These are phyloP conservation scores for Collybia nuda DNA, from an alignment of 768 basidiomycete genomes.

Conservation along the genomic window DNA sequence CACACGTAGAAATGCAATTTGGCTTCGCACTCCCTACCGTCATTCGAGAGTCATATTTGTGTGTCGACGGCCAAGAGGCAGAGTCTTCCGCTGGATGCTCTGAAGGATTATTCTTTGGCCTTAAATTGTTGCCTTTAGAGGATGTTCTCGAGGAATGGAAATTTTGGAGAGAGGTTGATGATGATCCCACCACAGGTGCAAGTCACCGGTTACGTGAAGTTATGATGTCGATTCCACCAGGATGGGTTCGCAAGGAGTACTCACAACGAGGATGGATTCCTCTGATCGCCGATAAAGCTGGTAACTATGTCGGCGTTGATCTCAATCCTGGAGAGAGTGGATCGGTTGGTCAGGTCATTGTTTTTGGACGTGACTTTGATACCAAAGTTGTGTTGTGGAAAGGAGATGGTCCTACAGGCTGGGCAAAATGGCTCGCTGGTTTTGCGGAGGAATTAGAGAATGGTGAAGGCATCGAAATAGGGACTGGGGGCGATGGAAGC, in stretches of 20 bases:
- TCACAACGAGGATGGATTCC: conserved; percentile 97
- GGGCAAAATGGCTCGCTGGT: conserved; percentile 90
- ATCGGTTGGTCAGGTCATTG: conserved; percentile 87
- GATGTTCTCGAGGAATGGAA: conserved; percentile 94
- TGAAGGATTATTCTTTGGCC: conserved; percentile 93
- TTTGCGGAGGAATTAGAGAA: conserved; percentile 93
- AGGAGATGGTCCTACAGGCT: conserved; percentile 88
- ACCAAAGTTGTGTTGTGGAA: conserved; percentile 94
- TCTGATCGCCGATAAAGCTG: conserved; percentile 87
- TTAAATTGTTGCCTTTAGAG: conserved; percentile 89
- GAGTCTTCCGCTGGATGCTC: conserved; percentile 85
- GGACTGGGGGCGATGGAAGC: conserved; percentile 50
- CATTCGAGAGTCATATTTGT: conserved; percentile 88
- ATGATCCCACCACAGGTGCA: conserved; percentile 82
- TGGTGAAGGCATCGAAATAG: conserved; percentile 87
- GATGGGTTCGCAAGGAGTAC: conserved; percentile 88
- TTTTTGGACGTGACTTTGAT: conserved; percentile 99
- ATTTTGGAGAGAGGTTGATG: conserved; percentile 94
- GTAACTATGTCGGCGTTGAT: conserved; percentile 97
- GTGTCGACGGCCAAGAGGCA: conserved; percentile 91
- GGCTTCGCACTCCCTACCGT: conserved; percentile 81
- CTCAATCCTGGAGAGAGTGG: conserved; percentile 83
- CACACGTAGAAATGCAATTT: conserved; percentile 80
- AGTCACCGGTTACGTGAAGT: conserved; percentile 68
- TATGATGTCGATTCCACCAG: conserved; percentile 89